Base-by-base conservation (phyloP, 306 rosid genomes). In the Begonia fuchsioides region DNA sequence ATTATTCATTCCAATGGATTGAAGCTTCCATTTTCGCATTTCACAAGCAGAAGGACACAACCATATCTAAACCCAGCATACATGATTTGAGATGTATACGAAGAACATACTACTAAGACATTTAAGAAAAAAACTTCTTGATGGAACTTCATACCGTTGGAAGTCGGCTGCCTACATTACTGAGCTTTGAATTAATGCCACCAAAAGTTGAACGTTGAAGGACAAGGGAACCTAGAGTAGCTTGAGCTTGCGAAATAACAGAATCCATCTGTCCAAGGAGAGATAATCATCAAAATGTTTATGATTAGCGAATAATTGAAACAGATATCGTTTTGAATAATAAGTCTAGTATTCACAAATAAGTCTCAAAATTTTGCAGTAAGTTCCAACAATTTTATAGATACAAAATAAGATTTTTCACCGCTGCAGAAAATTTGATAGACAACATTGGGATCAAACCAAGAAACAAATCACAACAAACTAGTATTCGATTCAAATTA, bases 241-340 rank as follows among this genome's bases (percentile, higher is more conserved):
- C 93, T 75, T 85, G 94, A 53, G 98, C 98, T 66, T 92, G 98
- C 41, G 98, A 85, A 58, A 92, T 82, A 51, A 85, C 96, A 20
- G 17, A 61, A 76, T 92, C 96, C 85, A 82, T 70, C 96, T 92
- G 71, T 62, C 35, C 15, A 58, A 5, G 40, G 13, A 50, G 9
- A 50, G 43, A 15, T 40, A 41, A 41, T 11, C 11, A 41, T 26
- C 35, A 26, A 3, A 26, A 2, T 26, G 35, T 5, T 26, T 26
- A 26, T 1, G 8, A 26, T 4, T 26, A 26, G 35, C 8, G 35
- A 8, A 8, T 26, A 3, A 26, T 26, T 26, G 5, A 26, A 26
- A 26, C 35, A 26, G 35, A 4, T 26, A 26, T 5, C 35, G 8
- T 26, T 26, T 26, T 26, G 35, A 26, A 26, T 26, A 26, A 26